These are phyloP conservation scores for Mycena galericulata DNA, from an alignment of 768 basidiomycete species.

Conservation along the genomic window DNA sequence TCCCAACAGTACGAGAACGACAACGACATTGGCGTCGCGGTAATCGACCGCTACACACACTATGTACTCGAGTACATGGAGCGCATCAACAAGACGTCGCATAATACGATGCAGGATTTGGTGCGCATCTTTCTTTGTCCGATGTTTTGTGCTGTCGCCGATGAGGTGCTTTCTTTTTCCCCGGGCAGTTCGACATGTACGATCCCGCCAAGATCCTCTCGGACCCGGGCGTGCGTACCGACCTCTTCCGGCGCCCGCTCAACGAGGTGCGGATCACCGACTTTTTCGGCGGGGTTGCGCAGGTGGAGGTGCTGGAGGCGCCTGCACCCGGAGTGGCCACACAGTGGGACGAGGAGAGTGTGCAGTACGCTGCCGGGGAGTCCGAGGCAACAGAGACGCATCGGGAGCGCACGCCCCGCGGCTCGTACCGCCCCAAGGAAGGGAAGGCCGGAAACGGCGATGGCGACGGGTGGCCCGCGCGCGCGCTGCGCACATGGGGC, in stretches of 20 bases:
- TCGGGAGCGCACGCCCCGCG: no score
- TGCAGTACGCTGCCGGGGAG: not conserved
- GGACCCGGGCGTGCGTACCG: constrained; percentile 89
- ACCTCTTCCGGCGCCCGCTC: constrained; percentile 80
- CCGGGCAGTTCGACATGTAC: constrained; percentile 82
- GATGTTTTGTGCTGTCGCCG: not conserved
- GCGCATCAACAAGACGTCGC: constrained; percentile 90
- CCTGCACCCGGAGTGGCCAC: no score
- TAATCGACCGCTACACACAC: constrained; percentile 96
- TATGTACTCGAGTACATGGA: constrained; percentile 93
- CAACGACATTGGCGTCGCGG: constrained; percentile 92
- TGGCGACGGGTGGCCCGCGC: not conserved
- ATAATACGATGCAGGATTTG: constrained; percentile 82
- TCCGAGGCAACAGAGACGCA: no score
- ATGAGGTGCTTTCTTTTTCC: not conserved
- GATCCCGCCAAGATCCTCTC: constrained; percentile 82
- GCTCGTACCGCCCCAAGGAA: not conserved
- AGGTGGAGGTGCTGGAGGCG: constrained; percentile 82
- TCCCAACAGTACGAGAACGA: constrained; percentile 86
- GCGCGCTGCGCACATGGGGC: constrained; percentile 43
- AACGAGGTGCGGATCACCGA: constrained; percentile 77
- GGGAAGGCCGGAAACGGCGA: not conserved
- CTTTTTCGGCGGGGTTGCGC: constrained; percentile 90
- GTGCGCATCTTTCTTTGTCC: constrained; percentile 63
- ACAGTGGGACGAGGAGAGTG: no score